Evolutionary conservation across 2,329 filamentous ascomycete species (phyloP).

Genomic region (Sphaceloma murrayae): DNA sequence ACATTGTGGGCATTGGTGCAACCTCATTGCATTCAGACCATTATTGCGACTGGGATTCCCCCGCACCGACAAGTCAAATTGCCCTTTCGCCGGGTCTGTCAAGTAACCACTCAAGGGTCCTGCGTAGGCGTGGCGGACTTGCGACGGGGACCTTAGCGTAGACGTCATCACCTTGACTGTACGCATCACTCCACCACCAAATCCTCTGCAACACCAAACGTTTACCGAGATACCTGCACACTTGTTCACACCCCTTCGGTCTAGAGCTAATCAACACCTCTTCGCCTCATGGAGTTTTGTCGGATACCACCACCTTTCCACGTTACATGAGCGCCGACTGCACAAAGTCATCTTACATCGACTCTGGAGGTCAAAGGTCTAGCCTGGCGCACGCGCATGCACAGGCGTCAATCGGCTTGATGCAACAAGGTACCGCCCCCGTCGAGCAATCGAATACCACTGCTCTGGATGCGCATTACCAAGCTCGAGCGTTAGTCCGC

Average conservation of each 20-base stretch:
- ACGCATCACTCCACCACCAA: constrained; percentile 15
- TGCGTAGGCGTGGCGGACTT: constrained; percentile 2
- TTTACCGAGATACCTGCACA: constrained; percentile 7
- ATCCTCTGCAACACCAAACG: constrained; percentile 8
- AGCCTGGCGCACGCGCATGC: constrained; percentile 16
- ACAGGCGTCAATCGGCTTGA: constrained; percentile 29
- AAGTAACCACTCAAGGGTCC: constrained; percentile 13
- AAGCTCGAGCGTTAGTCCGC: constrained; percentile 57
- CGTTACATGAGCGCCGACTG: constrained; percentile 4
- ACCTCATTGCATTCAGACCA: neutral
- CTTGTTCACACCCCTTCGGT: neutral
- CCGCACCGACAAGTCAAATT: constrained; percentile 1
- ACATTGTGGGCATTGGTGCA: neutral
- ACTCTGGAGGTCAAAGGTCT: constrained; percentile 7
- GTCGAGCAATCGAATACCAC: constrained; percentile 28
- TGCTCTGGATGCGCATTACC: constrained; percentile 41
- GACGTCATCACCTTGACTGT: constrained; percentile 14
- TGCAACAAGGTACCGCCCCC: constrained; percentile 33
- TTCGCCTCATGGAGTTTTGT: neutral
- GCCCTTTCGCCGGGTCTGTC: constrained; percentile 13
- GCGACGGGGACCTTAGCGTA: constrained; percentile 13
- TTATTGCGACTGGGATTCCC: neutral
- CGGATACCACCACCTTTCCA: neutral
- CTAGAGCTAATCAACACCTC: neutral
- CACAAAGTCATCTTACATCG: constrained; percentile 8